These are phyloP conservation scores for Hymenotorrendiella dingleyae DNA, from an alignment of 2,329 filamentous ascomycete genomes.

Conservation along the genomic window DNA sequence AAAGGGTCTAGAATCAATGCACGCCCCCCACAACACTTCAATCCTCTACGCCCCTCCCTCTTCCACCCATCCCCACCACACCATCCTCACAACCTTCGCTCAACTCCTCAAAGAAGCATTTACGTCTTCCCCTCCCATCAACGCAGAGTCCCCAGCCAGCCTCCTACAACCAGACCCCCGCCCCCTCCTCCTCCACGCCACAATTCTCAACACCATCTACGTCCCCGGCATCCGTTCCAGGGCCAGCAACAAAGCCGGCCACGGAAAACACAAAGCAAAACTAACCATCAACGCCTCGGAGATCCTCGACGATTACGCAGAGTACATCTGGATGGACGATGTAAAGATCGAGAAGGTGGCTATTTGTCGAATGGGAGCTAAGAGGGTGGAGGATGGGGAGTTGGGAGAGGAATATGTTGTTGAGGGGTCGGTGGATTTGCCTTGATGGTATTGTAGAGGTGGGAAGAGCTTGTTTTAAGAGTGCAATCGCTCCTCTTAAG, in stretches of 20 bases:
- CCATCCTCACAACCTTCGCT: no score
- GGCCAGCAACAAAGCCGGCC: conserved; percentile 32
- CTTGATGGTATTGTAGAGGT: no score
- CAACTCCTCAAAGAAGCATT: no score
- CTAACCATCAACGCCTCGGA: conserved; percentile 47
- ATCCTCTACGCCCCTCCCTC: conserved; percentile 60
- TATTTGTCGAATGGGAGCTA: conserved; percentile 85
- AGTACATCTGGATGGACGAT: conserved; percentile 64
- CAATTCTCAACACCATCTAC: conserved; percentile 81
- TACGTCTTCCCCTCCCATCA: conserved; percentile 49
- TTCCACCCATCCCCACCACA: conserved; percentile 49
- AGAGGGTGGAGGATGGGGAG: conserved; percentile 34
- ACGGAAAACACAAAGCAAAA: conserved; percentile 18
- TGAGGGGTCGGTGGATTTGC: conserved; percentile 22
- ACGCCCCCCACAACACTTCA: conserved; percentile 45
- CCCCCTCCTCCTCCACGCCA: conserved; percentile 73
- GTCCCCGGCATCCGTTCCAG: conserved; percentile 34
- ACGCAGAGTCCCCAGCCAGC: conserved; percentile 42
- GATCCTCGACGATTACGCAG: conserved; percentile 54
- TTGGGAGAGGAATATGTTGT: conserved; percentile 25
- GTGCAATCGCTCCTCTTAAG: no score
- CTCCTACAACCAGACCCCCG: conserved; percentile 54
- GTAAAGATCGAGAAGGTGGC: conserved; percentile 64
- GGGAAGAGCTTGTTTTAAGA: no score
- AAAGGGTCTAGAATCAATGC: conserved; percentile 56